Base-by-base conservation (phyloP, 2,329 filamentous ascomycete species). In the Pseudogymnoascus pannorum region DNA sequence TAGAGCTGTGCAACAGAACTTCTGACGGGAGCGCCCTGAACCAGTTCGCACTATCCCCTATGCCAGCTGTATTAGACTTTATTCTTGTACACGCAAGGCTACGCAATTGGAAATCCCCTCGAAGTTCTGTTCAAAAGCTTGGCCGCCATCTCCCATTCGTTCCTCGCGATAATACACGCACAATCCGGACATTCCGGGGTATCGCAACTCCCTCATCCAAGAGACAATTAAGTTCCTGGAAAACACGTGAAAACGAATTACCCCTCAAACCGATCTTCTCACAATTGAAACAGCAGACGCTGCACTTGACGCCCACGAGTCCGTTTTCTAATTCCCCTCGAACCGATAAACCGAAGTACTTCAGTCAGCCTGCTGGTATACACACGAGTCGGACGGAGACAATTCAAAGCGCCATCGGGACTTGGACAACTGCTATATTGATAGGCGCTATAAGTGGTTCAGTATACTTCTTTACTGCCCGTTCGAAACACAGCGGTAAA, bases 71-170 rank as follows among this genome's bases (percentile, higher is more conserved):
- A 11, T 54, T 16, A 3, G 48, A 33, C 18, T 24, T 11, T 11
- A 54, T 54, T 54, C 26, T 31, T 33, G 48, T 54, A 54, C 48
- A 54, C 26, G 48, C 48, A 20, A 31, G 48, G 48, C n/a, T 29
- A 51, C n/a, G 31, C 11, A 16, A 33, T 54, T 54, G 26, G 26
- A 54, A 54, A 54, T 31, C 26, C 8, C 20, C 26, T 31, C 48
- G 48, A 31, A 33, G 9, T 33, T 54, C 48, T 16, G 48, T 33
- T 33, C 48, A 18, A 11, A 54, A 54, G 20, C 48, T 33, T 16
- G n/a, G 48, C 48, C 48, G 16, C 48, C 24, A 54, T 54, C 26
- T 12, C 48, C 48, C n/a, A 54, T 31, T 33, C 16, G 48, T 54
- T 18, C 26, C 26, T 54, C n/a, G 48, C 48, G 48, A 54, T 18